Conservation (phyloP, 306 rosid genomes). For the Inga oerstediana region DNA sequence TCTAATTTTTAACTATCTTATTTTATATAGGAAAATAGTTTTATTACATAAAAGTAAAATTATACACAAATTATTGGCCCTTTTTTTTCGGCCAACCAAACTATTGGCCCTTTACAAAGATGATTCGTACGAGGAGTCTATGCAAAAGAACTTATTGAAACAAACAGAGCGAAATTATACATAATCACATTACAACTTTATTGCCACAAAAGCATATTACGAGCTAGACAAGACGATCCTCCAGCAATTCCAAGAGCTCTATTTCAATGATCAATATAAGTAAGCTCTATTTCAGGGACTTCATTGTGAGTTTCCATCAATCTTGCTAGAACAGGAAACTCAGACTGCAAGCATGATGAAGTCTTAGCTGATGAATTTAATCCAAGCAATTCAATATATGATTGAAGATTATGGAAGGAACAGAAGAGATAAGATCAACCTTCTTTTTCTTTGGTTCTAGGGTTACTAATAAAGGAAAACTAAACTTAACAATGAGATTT, state of each 20-base stretch:
- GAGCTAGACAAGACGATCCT: neutral
- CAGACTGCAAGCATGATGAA: slow-evolving; percentile 47
- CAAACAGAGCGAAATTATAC: neutral
- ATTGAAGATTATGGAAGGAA: neutral
- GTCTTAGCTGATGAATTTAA: slow-evolving; percentile 23
- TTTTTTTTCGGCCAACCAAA: neutral
- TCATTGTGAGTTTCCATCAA: slow-evolving; percentile 61
- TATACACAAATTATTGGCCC: too few relatives aligned
- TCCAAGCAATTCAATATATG: slow-evolving; percentile 19
- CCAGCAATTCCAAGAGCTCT: slow-evolving; percentile 18
- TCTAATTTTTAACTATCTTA: too few relatives aligned
- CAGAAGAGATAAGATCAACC: neutral
- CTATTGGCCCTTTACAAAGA: neutral
- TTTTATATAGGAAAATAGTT: too few relatives aligned
- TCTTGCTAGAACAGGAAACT: slow-evolving; percentile 66
- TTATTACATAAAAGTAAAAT: too few relatives aligned
- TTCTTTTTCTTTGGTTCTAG: neutral
- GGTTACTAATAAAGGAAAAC: neutral
- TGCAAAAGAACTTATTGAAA: neutral
- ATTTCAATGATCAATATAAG: slow-evolving; percentile 29
- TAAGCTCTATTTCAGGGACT: slow-evolving; percentile 56
- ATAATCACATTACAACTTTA: slow-evolving; percentile 3
- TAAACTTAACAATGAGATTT: neutral
- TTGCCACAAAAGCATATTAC: slow-evolving; percentile 19
- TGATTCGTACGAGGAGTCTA: neutral